phyloP scores from a whole-genome alignment of 495 filamentous ascomycete species.

The Hypoxylon cercidicola region DNA sequence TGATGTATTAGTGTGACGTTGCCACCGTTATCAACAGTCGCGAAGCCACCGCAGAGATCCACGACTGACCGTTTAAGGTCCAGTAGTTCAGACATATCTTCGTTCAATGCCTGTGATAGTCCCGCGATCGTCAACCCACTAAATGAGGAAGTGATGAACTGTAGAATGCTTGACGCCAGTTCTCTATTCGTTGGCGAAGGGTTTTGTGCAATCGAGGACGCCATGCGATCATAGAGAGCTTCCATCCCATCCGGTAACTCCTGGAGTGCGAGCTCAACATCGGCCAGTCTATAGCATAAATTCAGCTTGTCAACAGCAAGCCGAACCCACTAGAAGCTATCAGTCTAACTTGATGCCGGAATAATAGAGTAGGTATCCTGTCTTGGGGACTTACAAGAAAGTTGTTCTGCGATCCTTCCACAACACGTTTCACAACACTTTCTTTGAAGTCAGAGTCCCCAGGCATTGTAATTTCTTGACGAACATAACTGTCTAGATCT shows the following conservation, averaged over 20 bases:
- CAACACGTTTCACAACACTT: conserved; percentile 18
- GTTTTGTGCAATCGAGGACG: conserved; percentile 33
- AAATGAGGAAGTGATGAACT: conserved; percentile 44
- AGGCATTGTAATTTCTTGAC: conserved; percentile 34
- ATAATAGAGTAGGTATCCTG: background rate
- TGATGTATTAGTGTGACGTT: conserved; percentile 55
- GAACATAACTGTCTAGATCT: conserved; percentile 40
- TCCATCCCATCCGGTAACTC: conserved; percentile 56
- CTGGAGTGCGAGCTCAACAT: conserved; percentile 43
- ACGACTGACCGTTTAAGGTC: conserved; percentile 49
- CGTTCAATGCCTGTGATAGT: conserved; percentile 43
- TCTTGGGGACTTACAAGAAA: conserved; percentile 28
- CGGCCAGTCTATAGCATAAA: conserved; percentile 43
- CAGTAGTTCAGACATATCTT: conserved; percentile 38
- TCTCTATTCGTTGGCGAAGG: conserved; percentile 26
- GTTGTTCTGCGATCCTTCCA: conserved; percentile 40
- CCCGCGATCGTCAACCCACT: conserved; percentile 47
- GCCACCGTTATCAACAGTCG: conserved; percentile 48
- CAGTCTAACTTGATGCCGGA: background rate
- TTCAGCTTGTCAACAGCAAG: conserved; percentile 50
- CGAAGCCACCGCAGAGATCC: conserved; percentile 53
- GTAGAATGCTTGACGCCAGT: conserved; percentile 45
- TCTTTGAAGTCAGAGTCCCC: conserved; percentile 13
- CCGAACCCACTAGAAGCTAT: conserved; percentile 41
- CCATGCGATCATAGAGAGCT: conserved; percentile 53